A percentile compares a stretch with the other conserved stretches of the same genome.
Evolutionary conservation across 441 rosid species (phyloP).

Genomic region (Jatropha multifida): DNA sequence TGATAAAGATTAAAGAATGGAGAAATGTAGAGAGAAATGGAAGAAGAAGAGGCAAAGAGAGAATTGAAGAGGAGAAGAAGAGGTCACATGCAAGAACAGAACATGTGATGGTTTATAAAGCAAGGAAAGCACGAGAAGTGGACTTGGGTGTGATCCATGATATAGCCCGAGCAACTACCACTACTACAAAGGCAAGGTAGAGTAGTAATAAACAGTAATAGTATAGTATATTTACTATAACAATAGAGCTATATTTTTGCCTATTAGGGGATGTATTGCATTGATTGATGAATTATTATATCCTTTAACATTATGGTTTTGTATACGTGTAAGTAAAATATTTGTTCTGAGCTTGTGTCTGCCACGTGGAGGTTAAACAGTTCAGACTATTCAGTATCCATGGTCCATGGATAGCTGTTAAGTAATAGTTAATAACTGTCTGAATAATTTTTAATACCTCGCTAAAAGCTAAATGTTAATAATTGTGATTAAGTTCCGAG

Average conservation of each 20-base stretch:
- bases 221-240: too few relatives aligned
- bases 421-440: too few relatives aligned
- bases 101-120: slow-evolving; percentile 31
- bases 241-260: too few relatives aligned
- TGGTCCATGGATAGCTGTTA: too few relatives aligned
- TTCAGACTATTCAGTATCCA: not conserved
- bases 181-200: not conserved
- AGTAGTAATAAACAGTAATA: not conserved
- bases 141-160: slow-evolving; percentile 33
- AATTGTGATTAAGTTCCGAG: too few relatives aligned
- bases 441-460: too few relatives aligned
- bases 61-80: not conserved
- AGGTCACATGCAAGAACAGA: slow-evolving; percentile 31
- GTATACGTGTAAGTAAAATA: slow-evolving; percentile 2
- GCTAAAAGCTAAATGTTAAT: too few relatives aligned
- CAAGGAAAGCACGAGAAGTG: slow-evolving; percentile 38
- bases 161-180: slow-evolving; percentile 5
- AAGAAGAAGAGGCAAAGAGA: not conserved
- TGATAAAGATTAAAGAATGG: not conserved
- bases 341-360: slow-evolving; percentile 13
- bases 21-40: not conserved
- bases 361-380: slow-evolving; percentile 10
- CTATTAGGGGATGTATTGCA: slow-evolving; percentile 20
- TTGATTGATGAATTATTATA: not conserved
- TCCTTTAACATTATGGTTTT: slow-evolving; percentile 1